Percentiles rank a stretch among this genome's conserved stretches.
Conservation (phyloP, 148 eudicot species). For the Gaultheria prostrata region DNA sequence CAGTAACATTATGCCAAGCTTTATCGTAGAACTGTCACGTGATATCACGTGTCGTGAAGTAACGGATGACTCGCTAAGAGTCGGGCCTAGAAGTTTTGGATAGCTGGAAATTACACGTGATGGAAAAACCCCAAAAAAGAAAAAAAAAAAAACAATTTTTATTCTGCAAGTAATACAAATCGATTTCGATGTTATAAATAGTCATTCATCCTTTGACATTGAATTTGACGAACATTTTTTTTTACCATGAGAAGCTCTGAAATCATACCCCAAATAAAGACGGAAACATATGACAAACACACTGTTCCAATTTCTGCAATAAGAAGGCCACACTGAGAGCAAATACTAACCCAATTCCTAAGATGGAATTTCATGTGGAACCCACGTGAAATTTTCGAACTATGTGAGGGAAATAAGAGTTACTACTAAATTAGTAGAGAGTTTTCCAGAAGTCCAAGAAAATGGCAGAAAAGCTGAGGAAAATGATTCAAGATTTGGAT, state of each 20-base stretch:
- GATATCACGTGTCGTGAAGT: not conserved
- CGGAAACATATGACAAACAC: not conserved
- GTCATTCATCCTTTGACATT: not conserved
- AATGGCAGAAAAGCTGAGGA: not conserved
- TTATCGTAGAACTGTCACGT: not conserved
- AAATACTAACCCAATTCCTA: not conserved
- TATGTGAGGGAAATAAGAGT: not conserved
- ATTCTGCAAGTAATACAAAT: not conserved
- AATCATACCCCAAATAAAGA: not conserved
- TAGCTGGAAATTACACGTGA: not conserved
- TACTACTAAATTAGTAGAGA: not conserved
- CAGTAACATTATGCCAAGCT: no score
- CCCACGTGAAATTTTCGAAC: constrained; percentile 1
- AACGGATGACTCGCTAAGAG: not conserved
- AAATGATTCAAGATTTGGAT: not conserved
- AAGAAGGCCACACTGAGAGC: not conserved
- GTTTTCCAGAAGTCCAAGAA: constrained; percentile 1
- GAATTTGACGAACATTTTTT: not conserved
- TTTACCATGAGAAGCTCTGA: not conserved
- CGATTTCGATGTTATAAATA: not conserved
- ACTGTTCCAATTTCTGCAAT: not conserved
- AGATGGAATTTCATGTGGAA: not conserved
- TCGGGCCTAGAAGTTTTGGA: not conserved
- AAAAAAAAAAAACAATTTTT: not conserved
- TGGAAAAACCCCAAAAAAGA: not conserved